Conservation (phyloP, 768 basidiomycete species). For the Paxillus ammoniavirescens region DNA sequence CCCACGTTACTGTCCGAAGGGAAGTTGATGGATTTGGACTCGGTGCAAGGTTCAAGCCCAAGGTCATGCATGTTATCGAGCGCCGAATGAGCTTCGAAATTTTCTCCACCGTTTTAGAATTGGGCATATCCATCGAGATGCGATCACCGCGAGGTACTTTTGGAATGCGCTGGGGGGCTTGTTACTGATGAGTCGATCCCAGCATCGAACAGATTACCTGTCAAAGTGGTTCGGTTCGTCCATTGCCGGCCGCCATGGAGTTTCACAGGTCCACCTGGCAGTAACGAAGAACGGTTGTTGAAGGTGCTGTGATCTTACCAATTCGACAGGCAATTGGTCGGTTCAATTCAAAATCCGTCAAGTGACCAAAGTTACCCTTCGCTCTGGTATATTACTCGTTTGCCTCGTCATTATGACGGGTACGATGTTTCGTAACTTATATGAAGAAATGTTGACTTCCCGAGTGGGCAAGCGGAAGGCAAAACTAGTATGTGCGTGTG, state of each 20-base stretch:
- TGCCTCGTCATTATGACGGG: no score
- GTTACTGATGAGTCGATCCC: not conserved
- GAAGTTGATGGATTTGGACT: not conserved
- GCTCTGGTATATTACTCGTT: no score
- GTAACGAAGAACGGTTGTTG: conserved; percentile 7
- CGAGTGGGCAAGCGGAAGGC: conserved; percentile 3
- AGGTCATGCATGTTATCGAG: not conserved
- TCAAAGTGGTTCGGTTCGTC: not conserved
- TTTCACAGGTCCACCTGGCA: not conserved
- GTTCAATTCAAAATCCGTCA: not conserved
- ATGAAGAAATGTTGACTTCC: conserved; percentile 4
- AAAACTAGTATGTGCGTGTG: not conserved
- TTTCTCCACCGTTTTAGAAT: not conserved
- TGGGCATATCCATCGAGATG: not conserved
- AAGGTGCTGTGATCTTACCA: not conserved
- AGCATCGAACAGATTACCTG: not conserved
- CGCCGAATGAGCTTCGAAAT: not conserved
- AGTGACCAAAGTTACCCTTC: not conserved
- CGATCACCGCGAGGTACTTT: conserved; percentile 5
- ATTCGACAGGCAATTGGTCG: not conserved
- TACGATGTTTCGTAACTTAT: not conserved
- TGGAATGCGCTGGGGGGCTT: not conserved
- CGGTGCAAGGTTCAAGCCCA: no score
- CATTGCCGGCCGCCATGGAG: not conserved
- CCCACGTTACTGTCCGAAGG: conserved; percentile 4